Evolutionary conservation across 2,329 filamentous ascomycete species (phyloP), one percentile per base, ranked within the genome.

Genomic region (Teratosphaeria nubilosa): DNA sequence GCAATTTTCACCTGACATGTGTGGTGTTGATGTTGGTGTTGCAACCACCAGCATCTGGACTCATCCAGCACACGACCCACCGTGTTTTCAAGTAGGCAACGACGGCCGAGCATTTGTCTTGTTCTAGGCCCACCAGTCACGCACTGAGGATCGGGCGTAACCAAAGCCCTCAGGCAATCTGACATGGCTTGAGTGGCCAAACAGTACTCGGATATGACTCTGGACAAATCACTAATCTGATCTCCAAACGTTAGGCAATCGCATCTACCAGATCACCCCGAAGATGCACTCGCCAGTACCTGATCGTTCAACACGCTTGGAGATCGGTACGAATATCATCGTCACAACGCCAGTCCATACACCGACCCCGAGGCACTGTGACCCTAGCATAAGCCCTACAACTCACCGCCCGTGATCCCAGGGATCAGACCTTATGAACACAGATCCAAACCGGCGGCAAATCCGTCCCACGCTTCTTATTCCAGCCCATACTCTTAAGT

Each of bases 401-500:
- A 48, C n/a, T 5, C 16, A 48, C 41, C n/a, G n/a, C n/a, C 20
- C 41, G n/a, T 22, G 1, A 5, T 20, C n/a, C n/a, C 41, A 48
- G 7, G 7, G 27, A 7, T 64, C 60, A 68, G 24, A 56, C 63
- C 62, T 68, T 68, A 57, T 71, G 69, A 53, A 72, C 48, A 27
- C 53, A 60, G 25, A 69, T 64, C 59, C 59, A 60, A n/a, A 73
- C 70, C 34, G 71, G 71, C 24, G 70, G 69, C 56, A 69, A 56
- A 20, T 52, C 56, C 1, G 53, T 60, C 5, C 71, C 69, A 2
- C 69, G 57, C 64, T 64, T 69, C 55, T 58, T 60, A 56, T 59
- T 65, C 71, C 71, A 73, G 2, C 70, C 69, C 62, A 72, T 65
- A 51, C 59, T 65, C 24, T 37, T 58, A 37, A 73, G 56, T 1